Percentiles rank a stretch among this genome's conserved stretches.
phyloP scores from a whole-genome alignment of 352 stramenopile species.

The Pythium vanterpoolii region DNA sequence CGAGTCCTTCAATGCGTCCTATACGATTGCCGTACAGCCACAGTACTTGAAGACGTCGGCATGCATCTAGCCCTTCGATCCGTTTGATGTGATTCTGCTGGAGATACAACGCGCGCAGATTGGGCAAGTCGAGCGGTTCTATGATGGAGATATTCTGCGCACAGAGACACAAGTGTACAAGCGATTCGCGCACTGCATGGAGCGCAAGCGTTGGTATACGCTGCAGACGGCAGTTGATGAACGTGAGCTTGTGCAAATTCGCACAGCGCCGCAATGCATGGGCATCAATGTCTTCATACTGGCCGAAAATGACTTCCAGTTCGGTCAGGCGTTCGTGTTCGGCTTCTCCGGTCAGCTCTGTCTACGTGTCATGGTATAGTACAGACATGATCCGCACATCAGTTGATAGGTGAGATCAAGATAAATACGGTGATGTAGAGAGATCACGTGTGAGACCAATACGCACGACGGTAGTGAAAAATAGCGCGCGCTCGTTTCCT shows the following conservation, averaged over 20 bases:
- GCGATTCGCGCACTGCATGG: conserved; percentile 45
- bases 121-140: conserved; percentile 48
- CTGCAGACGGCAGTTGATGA: conserved; percentile 75
- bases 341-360: conserved; percentile 49
- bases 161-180: conserved; percentile 76
- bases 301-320: conserved; percentile 83
- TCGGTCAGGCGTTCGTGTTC: conserved; percentile 64
- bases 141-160: conserved; percentile 66
- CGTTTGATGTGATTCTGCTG: conserved; percentile 76
- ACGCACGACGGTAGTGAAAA: conserved; percentile 37
- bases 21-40: conserved; percentile 83
- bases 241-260: conserved; percentile 50
- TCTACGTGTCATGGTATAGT: conserved; percentile 23
- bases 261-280: conserved; percentile 43
- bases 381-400: neutral
- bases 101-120: conserved; percentile 70
- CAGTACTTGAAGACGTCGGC: conserved; percentile 63
- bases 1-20: conserved; percentile 52
- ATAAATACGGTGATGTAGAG: neutral
- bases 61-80: conserved; percentile 73
- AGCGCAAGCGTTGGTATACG: conserved; percentile 39
- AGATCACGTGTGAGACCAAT: neutral
- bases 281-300: conserved; percentile 42
- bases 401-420: conserved; percentile 7
- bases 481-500: conserved; percentile 30